phyloP scores from a whole-genome alignment of 208 protist species.

The Leishmania mexicana region DNA sequence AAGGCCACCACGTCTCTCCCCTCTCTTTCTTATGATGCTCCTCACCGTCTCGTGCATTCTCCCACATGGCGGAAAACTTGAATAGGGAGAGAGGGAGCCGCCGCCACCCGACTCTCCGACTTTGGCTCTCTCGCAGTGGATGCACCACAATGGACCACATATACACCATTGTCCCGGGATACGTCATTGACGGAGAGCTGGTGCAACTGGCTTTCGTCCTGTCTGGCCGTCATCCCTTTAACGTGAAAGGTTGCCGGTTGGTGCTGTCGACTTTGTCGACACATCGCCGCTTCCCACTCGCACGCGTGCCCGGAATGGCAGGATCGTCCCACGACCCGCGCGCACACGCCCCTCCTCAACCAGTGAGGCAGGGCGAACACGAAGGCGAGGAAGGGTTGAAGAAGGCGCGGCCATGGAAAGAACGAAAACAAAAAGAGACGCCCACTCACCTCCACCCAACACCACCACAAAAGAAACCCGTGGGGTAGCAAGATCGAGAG shows the following conservation, averaged over 20 bases:
- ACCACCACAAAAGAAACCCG: neutral
- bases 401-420: too few relatives aligned
- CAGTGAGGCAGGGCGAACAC: neutral
- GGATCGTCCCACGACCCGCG: neutral
- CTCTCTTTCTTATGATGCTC: neutral
- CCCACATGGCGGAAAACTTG: neutral
- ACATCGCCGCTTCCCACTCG: neutral
- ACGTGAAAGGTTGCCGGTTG: neutral
- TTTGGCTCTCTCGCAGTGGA: neutral
- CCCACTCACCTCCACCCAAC: neutral
- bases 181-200: neutral
- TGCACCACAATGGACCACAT: neutral
- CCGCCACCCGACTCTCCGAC: neutral
- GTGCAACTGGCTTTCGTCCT: neutral
- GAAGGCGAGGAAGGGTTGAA: neutral
- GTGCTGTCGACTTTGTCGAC: neutral
- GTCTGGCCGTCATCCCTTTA: neutral
- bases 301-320: neutral
- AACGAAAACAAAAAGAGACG: neutral
- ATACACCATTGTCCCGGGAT: neutral
- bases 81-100: neutral
- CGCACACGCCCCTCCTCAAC: neutral
- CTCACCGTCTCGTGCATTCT: neutral
- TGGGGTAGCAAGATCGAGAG: neutral
- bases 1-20: neutral